Evolutionary conservation across 2,329 filamentous ascomycete genomes (phyloP).

Genomic region (Neopestalotiopsis sp.): DNA sequence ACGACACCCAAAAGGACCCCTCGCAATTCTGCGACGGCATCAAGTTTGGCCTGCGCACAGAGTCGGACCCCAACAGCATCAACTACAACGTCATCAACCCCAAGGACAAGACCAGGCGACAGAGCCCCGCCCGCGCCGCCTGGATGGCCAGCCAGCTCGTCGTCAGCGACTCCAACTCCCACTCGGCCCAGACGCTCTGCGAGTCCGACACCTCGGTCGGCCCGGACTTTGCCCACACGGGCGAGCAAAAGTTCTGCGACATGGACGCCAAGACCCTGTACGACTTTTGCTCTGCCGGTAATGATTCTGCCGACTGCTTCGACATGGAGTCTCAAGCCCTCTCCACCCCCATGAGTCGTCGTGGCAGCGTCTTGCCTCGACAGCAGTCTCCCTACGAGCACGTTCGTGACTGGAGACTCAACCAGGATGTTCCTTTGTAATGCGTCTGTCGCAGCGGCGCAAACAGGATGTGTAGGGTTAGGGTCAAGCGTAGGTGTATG

Average conservation of each 20-base stretch:
- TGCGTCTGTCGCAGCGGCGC: no score
- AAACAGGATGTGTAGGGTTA: no score
- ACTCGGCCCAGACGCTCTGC: slow-evolving; percentile 30
- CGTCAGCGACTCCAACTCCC: slow-evolving; percentile 25
- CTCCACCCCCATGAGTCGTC: no score
- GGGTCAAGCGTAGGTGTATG: no score
- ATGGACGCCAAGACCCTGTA: background rate
- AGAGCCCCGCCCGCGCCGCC: background rate
- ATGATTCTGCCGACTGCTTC: no score
- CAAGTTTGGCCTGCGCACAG: background rate
- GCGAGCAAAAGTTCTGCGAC: slow-evolving; percentile 19
- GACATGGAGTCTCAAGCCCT: no score
- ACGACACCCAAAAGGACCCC: no score
- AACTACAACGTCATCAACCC: background rate
- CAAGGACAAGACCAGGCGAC: slow-evolving; percentile 16
- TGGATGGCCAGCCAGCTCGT: slow-evolving; percentile 25
- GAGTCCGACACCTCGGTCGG: slow-evolving; percentile 27
- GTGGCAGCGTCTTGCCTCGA: no score
- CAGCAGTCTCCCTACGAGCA: no score
- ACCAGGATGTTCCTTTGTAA: no score
- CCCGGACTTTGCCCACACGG: slow-evolving; percentile 32
- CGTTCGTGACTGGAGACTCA: no score
- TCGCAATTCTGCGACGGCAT: background rate
- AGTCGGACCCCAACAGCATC: slow-evolving; percentile 4
- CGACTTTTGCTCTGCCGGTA: background rate